phyloP scores from a whole-genome alignment of 345 rosid species.

The Bruguiera parviflora region DNA sequence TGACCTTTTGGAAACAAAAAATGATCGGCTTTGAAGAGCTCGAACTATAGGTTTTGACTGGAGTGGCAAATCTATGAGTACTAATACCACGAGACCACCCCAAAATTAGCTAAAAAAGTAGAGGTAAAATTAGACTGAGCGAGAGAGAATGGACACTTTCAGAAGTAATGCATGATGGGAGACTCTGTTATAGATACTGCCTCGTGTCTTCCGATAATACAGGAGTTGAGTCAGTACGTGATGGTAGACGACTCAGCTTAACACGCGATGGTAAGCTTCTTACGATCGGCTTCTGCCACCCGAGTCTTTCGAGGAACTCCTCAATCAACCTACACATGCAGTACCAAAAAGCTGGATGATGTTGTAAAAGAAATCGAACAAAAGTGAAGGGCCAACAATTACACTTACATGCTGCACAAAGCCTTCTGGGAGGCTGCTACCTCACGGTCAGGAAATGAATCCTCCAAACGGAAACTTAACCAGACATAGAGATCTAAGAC shows the following conservation, averaged over 20 bases:
- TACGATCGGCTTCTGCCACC: conserved; percentile 41
- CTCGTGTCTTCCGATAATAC: conserved; percentile 13
- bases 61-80: no score
- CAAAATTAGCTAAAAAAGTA: no score
- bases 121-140: neutral
- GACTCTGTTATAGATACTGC: conserved; percentile 5
- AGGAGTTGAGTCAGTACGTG: conserved; percentile 10
- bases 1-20: no score
- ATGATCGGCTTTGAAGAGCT: no score
- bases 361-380: neutral
- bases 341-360: conserved; percentile 4
- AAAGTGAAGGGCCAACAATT: neutral
- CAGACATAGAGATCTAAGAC: conserved; percentile 89
- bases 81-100: no score
- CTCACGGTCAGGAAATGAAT: conserved; percentile 75
- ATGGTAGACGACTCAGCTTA: conserved; percentile 5
- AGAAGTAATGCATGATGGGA: neutral
- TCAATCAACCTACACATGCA: conserved; percentile 65
- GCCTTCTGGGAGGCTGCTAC: conserved; percentile 77
- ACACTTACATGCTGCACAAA: conserved; percentile 71
- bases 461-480: conserved; percentile 84
- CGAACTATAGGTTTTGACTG: no score
- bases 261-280: conserved; percentile 15
- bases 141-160: neutral
- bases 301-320: conserved; percentile 62